Base-by-base conservation (phyloP, 163 green algal genomes). In the Prototheca cutis region DNA sequence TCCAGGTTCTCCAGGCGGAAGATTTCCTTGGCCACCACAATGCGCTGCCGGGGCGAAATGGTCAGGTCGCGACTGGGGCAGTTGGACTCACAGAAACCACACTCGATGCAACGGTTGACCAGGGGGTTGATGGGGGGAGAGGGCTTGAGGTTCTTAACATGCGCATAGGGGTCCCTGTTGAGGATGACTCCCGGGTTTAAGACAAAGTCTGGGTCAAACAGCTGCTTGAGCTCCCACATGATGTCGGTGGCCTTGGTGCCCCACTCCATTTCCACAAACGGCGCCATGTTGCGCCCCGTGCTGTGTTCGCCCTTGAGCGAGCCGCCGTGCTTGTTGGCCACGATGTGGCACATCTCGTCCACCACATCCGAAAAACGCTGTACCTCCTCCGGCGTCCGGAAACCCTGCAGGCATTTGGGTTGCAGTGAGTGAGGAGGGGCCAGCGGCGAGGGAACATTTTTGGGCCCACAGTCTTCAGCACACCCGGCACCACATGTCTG, bases 221-320 rank as follows among this genome's bases (percentile, higher is more conserved):
- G 73, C 48, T 76, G 70, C 81, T 98, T 98, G 10, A 98, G 79
- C 80, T 95, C 79, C 90, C 90, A 98, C 90, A 96, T 98, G 21
- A 98, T 77, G 53, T 94, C 84, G 54, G 88, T 93, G 13, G 90
- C 90, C 63, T 87, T 86, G 62, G 42, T 60, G 53, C 71, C 90
- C 90, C 90, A 98, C 81, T 98, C 90, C 90, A 96, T 95, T 80
- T 96, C 90, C 25, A 98, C 88, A 73, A 88, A 96, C 0, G 90
- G 86, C 19, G 90, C 90, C 47, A 96, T 78, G 76, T 98, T 98
- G 57, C 88, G 75, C 8, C 88, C 86, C 6, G 90, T 98, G 61
- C 89, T 87, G 71, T 98, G 90, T 81, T 98, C 90, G 45, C 87
- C 84, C 77, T 93, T 95, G 31, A 95, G 80, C 40, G 60, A 81